Base-by-base conservation (phyloP, 192 early-diverging fungal species). In the Backusella liffmaniae region DNA sequence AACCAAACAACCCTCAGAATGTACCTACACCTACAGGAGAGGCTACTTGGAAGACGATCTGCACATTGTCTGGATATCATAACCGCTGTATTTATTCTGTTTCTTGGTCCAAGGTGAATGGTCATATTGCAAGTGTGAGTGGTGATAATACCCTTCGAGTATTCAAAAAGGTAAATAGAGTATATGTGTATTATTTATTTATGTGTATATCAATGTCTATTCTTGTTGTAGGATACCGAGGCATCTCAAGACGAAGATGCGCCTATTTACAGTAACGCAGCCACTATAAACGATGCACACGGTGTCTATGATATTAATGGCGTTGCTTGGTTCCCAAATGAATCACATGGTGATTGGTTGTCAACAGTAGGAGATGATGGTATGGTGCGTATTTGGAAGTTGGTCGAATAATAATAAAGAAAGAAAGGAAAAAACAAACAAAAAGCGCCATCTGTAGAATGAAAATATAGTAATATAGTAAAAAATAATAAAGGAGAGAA, bases 341-440 rank as follows among this genome's bases (percentile, higher is more conserved):
- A 86, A n/a, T 81, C 78, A 6, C 85, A 91, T 72, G 80, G 82
- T 6, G 84, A 92, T 53, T 90, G 91, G 86, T 80, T 99, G 37
- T 93, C 95, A 5, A 92, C 95, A 5, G 92, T 88, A n/a, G 97
- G 97, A 5, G 97, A 99, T 81, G 97, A 99, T 86, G 91, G 92
- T 18, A 76, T 87, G 42, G 89, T 98, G 5, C 86, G 93, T 29
- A 91, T 99, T 32, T 99, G 97, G 97, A 76, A 84, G 30, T 75
- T 89, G 51, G 73, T 84, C 30, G 29, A 68, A 18, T 68, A 36
- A 68, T 68, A 37, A 41, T 39, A 41, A 26, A 29, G 8, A 62
- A 59, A 65, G 18, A 4, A 35, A 18, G 35, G 32, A 46, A 5
- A 41, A 39, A 32, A 32, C 30, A 3, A 32, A 3, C 2, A 32